Evolutionary conservation across 768 basidiomycete species (phyloP), one percentile per base, ranked within the genome.

Genomic region (Russula emetica): DNA sequence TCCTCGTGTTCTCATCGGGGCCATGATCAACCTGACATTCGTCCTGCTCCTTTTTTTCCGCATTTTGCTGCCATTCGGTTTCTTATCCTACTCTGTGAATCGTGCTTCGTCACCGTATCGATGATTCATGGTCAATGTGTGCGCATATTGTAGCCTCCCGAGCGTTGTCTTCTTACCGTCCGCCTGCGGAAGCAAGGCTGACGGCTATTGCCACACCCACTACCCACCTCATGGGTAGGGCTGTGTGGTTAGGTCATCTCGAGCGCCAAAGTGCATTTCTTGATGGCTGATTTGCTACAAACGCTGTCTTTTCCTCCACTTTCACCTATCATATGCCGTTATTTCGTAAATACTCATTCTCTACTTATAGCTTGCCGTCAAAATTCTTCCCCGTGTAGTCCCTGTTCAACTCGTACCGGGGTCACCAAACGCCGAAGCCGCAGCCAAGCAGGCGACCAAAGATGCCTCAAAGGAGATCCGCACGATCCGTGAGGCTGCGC

Each of bases 401-500:
- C 88, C 90, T 14, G 79, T 81, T 34, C 73, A 77, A 4, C 76
- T 86, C 24, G 81, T 84, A 5, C 74, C 77, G 26, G 71, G 77
- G 36, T 79, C 81, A 64, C 63, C 80, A 78, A 64, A 78, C 78
- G 60, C 78, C 51, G 85, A 85, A 51, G 82, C 84, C 22, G 74
- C 82, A 10, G 86, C 88, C 59, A 92, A 92, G 71, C 90, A 92
- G 69, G 90, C 90, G 26, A 80, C 69, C 79, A 95, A 82, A 75
- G 97, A 99, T 70, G 91, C 90, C 50, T 92, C 92, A 18, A 99
- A 99, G 77, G 97, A 99, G 77, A 90, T 93, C 67, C 85, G 97
- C 26, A 98, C 94, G 1, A 83, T 98, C 66, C 88, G 97, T 36
- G 97, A 99, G 78, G 97, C 96, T 0, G 92, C 92, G 1, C 81